These are phyloP conservation scores for Botrytis porri DNA, from an alignment of 2,329 filamentous ascomycete genomes.

Conservation along the genomic window DNA sequence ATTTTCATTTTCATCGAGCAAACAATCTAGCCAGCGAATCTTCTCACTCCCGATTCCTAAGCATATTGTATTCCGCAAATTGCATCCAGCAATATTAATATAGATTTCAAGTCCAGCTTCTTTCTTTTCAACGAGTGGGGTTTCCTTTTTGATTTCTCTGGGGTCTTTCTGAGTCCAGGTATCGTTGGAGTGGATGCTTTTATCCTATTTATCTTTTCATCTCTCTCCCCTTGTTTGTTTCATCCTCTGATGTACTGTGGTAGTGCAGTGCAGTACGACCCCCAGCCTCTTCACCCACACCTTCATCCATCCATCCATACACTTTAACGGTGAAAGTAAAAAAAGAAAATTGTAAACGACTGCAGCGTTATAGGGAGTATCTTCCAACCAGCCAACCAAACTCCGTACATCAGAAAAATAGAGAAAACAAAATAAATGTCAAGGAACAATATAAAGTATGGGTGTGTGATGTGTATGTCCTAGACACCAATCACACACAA, in stretches of 20 bases:
- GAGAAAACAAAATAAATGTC: neutral
- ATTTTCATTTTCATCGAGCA: neutral
- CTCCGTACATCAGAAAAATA: neutral
- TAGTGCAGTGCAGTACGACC: neutral
- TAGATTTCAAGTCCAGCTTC: neutral
- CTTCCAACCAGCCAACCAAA: neutral
- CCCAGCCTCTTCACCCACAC: neutral
- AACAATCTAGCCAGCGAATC: neutral
- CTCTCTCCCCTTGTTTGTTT: neutral
- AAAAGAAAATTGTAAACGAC: neutral
- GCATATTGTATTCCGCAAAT: neutral
- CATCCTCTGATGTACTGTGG: neutral
- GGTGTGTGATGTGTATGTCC: neutral
- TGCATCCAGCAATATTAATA: neutral
- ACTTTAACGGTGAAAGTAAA: neutral
- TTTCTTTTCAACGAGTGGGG: neutral
- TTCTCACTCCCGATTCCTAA: neutral
- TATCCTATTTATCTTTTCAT: neutral
- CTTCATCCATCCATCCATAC: neutral
- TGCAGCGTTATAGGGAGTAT: neutral
- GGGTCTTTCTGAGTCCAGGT: neutral
- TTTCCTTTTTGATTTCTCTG: neutral
- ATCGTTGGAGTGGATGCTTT: neutral
- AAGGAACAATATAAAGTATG: neutral
- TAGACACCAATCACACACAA: neutral